A percentile compares a stretch with the other conserved stretches of the same genome.
Conservation (phyloP, 1,284 basidiomycete genomes). For the Ceratobasidium sp. region DNA sequence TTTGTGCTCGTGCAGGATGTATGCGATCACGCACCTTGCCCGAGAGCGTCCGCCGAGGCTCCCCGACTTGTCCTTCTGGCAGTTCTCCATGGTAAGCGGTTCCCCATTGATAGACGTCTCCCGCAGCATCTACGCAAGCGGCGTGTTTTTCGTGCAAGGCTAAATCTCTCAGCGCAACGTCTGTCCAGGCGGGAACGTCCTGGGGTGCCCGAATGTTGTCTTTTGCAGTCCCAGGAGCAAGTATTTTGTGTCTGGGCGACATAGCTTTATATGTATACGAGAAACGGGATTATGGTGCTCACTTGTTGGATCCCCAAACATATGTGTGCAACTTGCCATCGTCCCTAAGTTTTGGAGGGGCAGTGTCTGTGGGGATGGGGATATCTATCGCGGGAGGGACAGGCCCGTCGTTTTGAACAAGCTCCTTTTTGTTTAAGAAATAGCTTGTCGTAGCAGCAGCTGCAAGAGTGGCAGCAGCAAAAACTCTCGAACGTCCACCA, state of each 20-base stretch:
- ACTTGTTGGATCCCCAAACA: constrained; percentile 68
- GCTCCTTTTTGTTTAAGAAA: neutral
- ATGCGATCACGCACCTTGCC: constrained; percentile 66
- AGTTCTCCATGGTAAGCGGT: constrained; percentile 62
- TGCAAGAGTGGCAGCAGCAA: constrained; percentile 20
- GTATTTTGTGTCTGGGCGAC: constrained; percentile 12
- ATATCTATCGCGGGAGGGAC: neutral
- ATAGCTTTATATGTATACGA: neutral
- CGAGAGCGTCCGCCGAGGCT: constrained; percentile 62
- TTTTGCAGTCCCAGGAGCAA: constrained; percentile 17
- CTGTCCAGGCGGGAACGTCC: constrained; percentile 50
- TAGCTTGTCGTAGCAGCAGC: constrained; percentile 12
- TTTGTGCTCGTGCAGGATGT: neutral
- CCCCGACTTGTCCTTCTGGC: constrained; percentile 47
- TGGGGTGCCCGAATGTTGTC: constrained; percentile 18
- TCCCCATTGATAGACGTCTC: constrained; percentile 92
- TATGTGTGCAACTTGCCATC: constrained; percentile 53
- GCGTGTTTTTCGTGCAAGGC: constrained; percentile 76
- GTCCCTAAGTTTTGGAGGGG: constrained; percentile 30
- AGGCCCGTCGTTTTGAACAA: constrained; percentile 17
- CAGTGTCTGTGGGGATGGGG: constrained; percentile 7
- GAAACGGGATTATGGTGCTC: constrained; percentile 43
- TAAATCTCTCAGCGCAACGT: constrained; percentile 76
- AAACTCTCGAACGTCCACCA: neutral
- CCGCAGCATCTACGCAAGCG: constrained; percentile 82